Base-by-base conservation (phyloP, 2,329 filamentous ascomycete species). In the Metarhizium humberi region DNA sequence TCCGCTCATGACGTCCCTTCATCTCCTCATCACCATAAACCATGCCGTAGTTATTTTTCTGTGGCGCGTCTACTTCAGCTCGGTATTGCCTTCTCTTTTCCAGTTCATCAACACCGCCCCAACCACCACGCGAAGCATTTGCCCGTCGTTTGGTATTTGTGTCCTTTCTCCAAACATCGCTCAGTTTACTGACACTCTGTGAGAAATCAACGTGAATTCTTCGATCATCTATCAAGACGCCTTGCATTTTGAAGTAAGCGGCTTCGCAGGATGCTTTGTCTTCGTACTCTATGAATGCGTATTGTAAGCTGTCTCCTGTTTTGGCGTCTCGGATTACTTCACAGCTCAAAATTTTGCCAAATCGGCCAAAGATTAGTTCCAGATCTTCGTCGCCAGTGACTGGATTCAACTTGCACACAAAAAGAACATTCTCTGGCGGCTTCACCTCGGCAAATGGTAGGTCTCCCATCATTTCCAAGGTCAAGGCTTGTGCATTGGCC, bases 191-290 rank as follows among this genome's bases (percentile, higher is more conserved):
- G 58, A 92, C 94, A 67, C 90, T 96, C 74, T 99, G 94, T 11
- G 92, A 96, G 71, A 99, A 99, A 73, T 99, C 94, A 55, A 99
- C 94, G 67, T 99, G 94, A 60, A 99, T 99, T 46, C 94, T 86
- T 61, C 96, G 89, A 64, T 99, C 94, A 65, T 99, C 94, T 61
- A 99, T 97, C 55, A 99, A 75, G 2, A 97, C 92, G 2, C 87
- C 90, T 69, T 99, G 91, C 94, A 99, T 99, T 74, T 99, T 99
- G 75, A 95, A 94, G 67, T 96, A 99, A 3, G 94, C 94, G 53
- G 89, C 84, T 72, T 99, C 94, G 69, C 94, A 97, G 53, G 92
- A 88, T 61, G 87, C 83, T 72, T 96, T 94, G 55, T 95, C 88
- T 56, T 92, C 89, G 64, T 92, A 99, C 69, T 99, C 94, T 65